A percentile compares a stretch with the other conserved stretches of the same genome.
These are phyloP conservation scores for Mayamaea pseudoterrestris DNA, from an alignment of 108 stramenopile genomes.

Conservation along the genomic window DNA sequence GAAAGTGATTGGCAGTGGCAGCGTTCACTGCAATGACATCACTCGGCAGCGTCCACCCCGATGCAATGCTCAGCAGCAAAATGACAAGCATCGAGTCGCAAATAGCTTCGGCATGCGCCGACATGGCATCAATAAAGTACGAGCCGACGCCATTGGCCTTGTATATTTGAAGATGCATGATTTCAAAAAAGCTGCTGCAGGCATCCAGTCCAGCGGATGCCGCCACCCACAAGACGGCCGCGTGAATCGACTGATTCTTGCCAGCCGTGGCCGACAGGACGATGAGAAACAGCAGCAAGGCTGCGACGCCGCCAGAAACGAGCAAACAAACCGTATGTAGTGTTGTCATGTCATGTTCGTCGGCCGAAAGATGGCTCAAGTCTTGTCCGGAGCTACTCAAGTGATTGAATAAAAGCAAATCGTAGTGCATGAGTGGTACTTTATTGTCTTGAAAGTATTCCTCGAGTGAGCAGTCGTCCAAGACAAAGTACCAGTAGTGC, in stretches of 20 bases:
- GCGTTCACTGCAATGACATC: constrained; percentile 17
- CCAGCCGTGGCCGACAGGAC: constrained; percentile 6
- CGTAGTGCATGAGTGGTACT: constrained; percentile 43
- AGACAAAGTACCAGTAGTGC: constrained; percentile 58
- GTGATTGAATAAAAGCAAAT: constrained; percentile 23
- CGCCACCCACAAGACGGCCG: constrained; percentile 54
- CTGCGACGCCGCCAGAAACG: constrained; percentile 24
- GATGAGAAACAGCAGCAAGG: constrained; percentile 24
- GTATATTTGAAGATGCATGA: constrained; percentile 52
- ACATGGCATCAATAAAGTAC: constrained; percentile 54
- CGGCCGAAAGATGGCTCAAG: constrained; percentile 50
- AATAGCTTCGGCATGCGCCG: constrained; percentile 66
- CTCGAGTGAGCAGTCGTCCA: constrained; percentile 72
- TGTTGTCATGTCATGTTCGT: constrained; percentile 48
- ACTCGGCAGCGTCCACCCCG: constrained; percentile 77
- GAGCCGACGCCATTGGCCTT: constrained; percentile 54
- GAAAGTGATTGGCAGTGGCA: not conserved
- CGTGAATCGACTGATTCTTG: constrained; percentile 33
- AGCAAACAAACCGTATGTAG: constrained; percentile 39
- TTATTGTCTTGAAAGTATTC: constrained; percentile 35
- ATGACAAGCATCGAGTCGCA: constrained; percentile 67
- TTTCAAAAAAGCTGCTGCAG: constrained; percentile 42
- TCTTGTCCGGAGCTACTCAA: constrained; percentile 2
- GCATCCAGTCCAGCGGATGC: constrained; percentile 47
- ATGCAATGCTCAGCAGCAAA: constrained; percentile 48